phyloP scores from a whole-genome alignment of 2,329 filamentous ascomycete species.

The Monilinia vaccinii-corymbosi region DNA sequence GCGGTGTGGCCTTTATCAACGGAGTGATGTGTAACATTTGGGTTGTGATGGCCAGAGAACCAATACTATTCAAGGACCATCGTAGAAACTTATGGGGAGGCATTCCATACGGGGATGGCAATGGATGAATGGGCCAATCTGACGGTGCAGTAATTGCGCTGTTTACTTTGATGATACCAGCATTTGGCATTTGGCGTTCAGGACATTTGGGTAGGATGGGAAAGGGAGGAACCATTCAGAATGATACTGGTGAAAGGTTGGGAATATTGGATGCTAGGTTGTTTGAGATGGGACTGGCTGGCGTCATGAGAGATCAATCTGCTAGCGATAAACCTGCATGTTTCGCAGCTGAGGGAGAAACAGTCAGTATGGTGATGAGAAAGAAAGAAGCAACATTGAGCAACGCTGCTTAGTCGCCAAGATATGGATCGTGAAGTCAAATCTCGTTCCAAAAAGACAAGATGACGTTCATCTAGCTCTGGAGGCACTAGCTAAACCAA shows the following conservation, averaged over 20 bases:
- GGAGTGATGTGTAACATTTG: background rate
- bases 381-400: background rate
- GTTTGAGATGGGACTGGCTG: background rate
- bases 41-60: background rate
- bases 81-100: background rate
- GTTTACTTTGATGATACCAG: constrained; percentile 21
- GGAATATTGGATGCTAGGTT: background rate
- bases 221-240: background rate
- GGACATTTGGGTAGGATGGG: background rate
- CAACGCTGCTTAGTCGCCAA: background rate
- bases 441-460: background rate
- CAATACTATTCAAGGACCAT: background rate
- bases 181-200: constrained; percentile 13
- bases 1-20: background rate
- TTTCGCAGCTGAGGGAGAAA: background rate
- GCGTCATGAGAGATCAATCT: background rate
- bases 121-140: background rate
- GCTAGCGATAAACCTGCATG: background rate
- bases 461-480: too few relatives aligned
- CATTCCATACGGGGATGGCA: background rate
- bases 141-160: background rate
- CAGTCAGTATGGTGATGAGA: background rate
- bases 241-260: background rate
- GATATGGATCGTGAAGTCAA: background rate
- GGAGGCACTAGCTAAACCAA: background rate